Percentiles rank a stretch among this genome's conserved stretches.
Conservation (phyloP, 1,284 basidiomycete genomes). For the Afroboletus lepidellus region DNA sequence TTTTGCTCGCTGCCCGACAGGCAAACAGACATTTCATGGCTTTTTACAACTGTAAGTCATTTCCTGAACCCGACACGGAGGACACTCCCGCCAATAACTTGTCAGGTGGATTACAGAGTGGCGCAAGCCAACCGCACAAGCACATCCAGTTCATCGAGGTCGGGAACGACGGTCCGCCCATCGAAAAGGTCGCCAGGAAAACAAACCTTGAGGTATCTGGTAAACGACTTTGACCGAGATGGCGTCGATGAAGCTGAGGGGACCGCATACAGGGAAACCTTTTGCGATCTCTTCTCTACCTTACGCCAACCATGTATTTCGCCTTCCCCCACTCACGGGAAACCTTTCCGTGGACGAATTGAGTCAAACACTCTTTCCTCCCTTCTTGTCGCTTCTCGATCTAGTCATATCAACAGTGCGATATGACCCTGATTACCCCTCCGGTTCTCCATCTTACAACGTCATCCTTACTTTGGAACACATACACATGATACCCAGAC, state of each 20-base stretch:
- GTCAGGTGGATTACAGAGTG: slow-evolving; percentile 73
- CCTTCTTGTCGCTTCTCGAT: slow-evolving; percentile 77
- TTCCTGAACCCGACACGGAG: neutral
- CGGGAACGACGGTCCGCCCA: slow-evolving; percentile 61
- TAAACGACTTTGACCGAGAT: slow-evolving; percentile 5
- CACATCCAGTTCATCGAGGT: slow-evolving; percentile 79
- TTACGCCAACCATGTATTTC: slow-evolving; percentile 78
- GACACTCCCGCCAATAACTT: neutral
- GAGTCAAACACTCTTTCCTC: slow-evolving; percentile 54
- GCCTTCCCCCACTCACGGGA: slow-evolving; percentile 54
- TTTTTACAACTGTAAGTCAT: slow-evolving; percentile 78
- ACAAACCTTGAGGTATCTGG: slow-evolving; percentile 51
- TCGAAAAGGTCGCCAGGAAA: slow-evolving; percentile 66
- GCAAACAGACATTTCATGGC: slow-evolving; percentile 62
- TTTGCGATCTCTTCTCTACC: slow-evolving; percentile 67
- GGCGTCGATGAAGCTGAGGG: slow-evolving; percentile 12
- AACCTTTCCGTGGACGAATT: slow-evolving; percentile 47
- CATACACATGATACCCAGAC: slow-evolving; percentile 79
- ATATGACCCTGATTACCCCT: slow-evolving; percentile 57
- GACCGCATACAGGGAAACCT: slow-evolving; percentile 55
- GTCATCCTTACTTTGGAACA: slow-evolving; percentile 80
- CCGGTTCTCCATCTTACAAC: slow-evolving; percentile 76
- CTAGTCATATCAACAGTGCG: slow-evolving; percentile 75
- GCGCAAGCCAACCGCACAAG: slow-evolving; percentile 86
- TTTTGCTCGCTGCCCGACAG: slow-evolving; percentile 68